These are phyloP conservation scores for Neurospora terricola DNA, from an alignment of 495 filamentous ascomycete species.

Conservation along the genomic window DNA sequence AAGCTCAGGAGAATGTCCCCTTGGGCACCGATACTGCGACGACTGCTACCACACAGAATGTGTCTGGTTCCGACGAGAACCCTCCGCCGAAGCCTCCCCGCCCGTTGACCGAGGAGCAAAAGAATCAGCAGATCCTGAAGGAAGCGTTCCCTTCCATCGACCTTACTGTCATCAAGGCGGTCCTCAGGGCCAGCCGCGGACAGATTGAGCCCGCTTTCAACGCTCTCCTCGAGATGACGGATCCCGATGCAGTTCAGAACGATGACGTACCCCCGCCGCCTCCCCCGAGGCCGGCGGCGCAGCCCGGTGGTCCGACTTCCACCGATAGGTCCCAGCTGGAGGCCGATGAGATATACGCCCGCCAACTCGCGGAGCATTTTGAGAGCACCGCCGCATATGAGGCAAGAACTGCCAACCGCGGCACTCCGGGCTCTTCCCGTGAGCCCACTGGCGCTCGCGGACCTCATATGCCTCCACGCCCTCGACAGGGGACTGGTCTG, in stretches of 20 bases:
- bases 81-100: conserved; percentile 83
- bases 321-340: conserved; percentile 71
- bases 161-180: conserved; percentile 70
- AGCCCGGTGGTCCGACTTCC: conserved; percentile 31
- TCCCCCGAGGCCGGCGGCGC: conserved; percentile 54
- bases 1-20: conserved; percentile 51
- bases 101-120: conserved; percentile 67
- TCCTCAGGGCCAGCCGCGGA: conserved; percentile 75
- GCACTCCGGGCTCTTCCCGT: conserved; percentile 3
- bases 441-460: conserved; percentile 13
- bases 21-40: conserved; percentile 29
- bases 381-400: conserved; percentile 49
- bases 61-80: conserved; percentile 34
- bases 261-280: conserved; percentile 53
- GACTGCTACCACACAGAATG: conserved; percentile 25
- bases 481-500: conserved; percentile 36
- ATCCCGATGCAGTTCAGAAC: conserved; percentile 66
- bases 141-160: conserved; percentile 92
- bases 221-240: conserved; percentile 89
- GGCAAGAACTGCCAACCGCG: conserved; percentile 36
- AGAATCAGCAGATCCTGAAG: conserved; percentile 78
- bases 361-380: conserved; percentile 87
- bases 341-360: conserved; percentile 85
- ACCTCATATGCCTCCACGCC: conserved; percentile 15
- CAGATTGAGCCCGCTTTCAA: conserved; percentile 92